Conservation (phyloP, 139 green algal genomes). For the Ulvella scutata region DNA sequence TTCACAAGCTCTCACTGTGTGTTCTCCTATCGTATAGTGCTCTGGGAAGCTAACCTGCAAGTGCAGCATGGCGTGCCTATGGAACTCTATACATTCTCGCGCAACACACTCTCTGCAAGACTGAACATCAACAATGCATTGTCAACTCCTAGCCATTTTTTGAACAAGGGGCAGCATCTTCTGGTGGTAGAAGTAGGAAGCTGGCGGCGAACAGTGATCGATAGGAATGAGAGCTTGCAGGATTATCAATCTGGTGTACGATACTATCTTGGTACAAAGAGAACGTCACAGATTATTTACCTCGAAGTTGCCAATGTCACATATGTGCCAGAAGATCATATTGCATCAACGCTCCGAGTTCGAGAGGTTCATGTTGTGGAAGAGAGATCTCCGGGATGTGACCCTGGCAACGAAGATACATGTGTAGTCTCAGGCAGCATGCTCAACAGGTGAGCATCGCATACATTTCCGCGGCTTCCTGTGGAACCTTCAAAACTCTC, state of each 20-base stretch:
- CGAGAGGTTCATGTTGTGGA: not conserved
- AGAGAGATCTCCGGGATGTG: constrained; percentile 1
- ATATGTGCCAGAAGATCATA: not conserved
- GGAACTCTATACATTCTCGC: no score
- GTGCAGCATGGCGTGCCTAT: no score
- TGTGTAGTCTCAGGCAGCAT: not conserved
- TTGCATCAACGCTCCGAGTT: not conserved
- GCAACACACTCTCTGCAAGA: no score
- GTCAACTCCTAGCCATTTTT: no score
- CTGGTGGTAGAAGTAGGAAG: no score
- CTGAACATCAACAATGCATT: no score
- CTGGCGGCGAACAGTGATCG: no score
- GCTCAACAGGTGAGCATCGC: not conserved
- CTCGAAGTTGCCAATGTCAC: constrained; percentile 40
- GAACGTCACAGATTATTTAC: constrained; percentile 22
- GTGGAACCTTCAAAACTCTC: no score
- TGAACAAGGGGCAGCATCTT: no score
- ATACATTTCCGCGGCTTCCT: no score
- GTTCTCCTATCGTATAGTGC: not conserved
- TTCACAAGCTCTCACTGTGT: constrained; percentile 1
- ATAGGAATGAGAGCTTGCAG: no score
- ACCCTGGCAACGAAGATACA: not conserved
- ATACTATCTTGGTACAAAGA: constrained; percentile 25
- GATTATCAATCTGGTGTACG: constrained; percentile 26
- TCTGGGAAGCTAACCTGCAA: no score